phyloP scores from a whole-genome alignment of 768 basidiomycete genomes.

The Tricholoma hemisulphureum region DNA sequence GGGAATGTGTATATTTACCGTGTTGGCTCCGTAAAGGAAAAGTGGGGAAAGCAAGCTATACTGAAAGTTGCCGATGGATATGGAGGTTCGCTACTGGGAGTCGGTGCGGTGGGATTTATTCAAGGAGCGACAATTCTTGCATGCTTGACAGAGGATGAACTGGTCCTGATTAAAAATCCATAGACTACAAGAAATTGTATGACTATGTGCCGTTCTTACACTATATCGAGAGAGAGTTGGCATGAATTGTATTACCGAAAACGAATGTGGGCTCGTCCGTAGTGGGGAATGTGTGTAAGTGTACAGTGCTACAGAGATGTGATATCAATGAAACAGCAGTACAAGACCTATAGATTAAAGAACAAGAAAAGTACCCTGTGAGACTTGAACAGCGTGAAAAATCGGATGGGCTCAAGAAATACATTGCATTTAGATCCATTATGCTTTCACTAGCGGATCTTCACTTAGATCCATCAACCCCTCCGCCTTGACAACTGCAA shows the following conservation, averaged over 20 bases:
- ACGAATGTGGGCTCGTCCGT: constrained; percentile 19
- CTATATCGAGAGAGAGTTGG: constrained; percentile 7
- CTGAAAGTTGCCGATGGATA: constrained; percentile 69
- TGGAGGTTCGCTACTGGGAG: constrained; percentile 76
- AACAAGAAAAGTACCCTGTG: constrained; percentile 16
- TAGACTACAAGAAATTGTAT: constrained; percentile 9
- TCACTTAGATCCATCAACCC: constrained; percentile 68
- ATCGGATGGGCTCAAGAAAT: constrained; percentile 13
- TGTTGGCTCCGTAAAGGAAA: constrained; percentile 45
- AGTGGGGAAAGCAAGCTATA: constrained; percentile 78
- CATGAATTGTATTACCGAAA: constrained; percentile 17
- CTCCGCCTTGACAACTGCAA: constrained; percentile 55
- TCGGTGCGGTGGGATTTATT: constrained; percentile 47
- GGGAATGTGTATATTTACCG: constrained; percentile 90
- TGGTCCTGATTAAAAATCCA: constrained; percentile 54
- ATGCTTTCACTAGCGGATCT: constrained; percentile 45
- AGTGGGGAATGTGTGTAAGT: constrained; percentile 20
- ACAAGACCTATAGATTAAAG: constrained; percentile 26
- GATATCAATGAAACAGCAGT: constrained; percentile 26
- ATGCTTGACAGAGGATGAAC: constrained; percentile 74
- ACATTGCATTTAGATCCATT: constrained; percentile 15
- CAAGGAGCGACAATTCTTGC: constrained; percentile 45
- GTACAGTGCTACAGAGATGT: constrained; percentile 30
- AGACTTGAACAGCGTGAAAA: constrained; percentile 18
- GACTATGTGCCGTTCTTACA: constrained; percentile 12